Percentiles rank a stretch among this genome's conserved stretches.
phyloP scores from a whole-genome alignment of 2,329 filamentous ascomycete species.

The Aspergillus sp. region DNA sequence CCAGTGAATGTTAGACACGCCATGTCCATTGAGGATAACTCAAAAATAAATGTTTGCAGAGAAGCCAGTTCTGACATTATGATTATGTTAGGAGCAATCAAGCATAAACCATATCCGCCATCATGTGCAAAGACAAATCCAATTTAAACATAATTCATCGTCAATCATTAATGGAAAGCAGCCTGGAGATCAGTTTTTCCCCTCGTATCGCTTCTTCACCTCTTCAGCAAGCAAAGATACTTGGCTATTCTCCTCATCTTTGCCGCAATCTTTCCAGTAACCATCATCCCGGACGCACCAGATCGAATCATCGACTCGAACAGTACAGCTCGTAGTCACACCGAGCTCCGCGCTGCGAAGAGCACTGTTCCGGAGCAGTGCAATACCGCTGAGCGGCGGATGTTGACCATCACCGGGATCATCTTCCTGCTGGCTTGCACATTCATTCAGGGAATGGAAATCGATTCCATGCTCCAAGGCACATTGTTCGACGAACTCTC shows the following conservation, averaged over 20 bases:
- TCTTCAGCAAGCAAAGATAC: conserved; percentile 62
- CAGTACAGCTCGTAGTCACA: conserved; percentile 67
- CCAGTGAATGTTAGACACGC: background rate
- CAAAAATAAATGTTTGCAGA: no score
- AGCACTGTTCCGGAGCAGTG: conserved; percentile 39
- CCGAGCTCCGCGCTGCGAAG: conserved; percentile 53
- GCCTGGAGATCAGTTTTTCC: conserved; percentile 17
- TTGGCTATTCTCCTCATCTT: conserved; percentile 49
- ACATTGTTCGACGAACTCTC: conserved; percentile 74
- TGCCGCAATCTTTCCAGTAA: conserved; percentile 71
- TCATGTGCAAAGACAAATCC: background rate
- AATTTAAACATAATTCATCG: background rate
- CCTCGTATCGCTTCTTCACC: conserved; percentile 62
- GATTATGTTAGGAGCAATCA: no score
- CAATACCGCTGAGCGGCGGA: conserved; percentile 47
- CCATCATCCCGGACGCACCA: conserved; percentile 79
- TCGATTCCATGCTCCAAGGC: conserved; percentile 86
- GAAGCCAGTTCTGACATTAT: no score
- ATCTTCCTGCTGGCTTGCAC: conserved; percentile 69
- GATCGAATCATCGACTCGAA: conserved; percentile 68
- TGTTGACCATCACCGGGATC: conserved; percentile 52
- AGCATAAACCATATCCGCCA: no score
- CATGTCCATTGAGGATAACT: no score
- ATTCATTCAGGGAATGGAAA: conserved; percentile 73
- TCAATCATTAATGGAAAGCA: background rate